Evolutionary conservation across 2,329 filamentous ascomycete genomes (phyloP).

Genomic region (Microsporum audouinii): DNA sequence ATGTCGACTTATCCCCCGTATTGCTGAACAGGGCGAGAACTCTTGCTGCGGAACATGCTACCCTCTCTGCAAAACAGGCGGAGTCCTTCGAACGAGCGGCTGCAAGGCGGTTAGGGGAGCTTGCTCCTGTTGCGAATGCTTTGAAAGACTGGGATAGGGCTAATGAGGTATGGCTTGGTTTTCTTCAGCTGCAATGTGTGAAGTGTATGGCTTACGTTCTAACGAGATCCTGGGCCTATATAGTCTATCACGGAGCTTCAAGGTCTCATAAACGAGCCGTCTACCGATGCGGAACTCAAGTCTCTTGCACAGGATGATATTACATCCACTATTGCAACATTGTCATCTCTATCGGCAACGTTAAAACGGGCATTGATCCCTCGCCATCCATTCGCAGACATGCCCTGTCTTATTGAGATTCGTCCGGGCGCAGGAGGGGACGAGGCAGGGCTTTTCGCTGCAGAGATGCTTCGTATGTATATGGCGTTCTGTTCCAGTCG

Average conservation of each 20-base stretch:
- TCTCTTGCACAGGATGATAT: conserved; percentile 58
- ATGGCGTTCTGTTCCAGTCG: conserved; percentile 59
- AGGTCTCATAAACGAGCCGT: conserved; percentile 58
- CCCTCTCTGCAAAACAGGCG: conserved; percentile 42
- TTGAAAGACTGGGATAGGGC: conserved; percentile 48
- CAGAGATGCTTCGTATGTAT: conserved; percentile 85
- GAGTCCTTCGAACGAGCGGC: conserved; percentile 44
- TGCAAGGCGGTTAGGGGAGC: conserved; percentile 48
- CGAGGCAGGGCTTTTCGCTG: conserved; percentile 83
- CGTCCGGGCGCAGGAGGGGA: conserved; percentile 83
- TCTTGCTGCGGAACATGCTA: conserved; percentile 44
- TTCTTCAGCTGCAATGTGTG: background rate
- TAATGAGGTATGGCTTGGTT: conserved; percentile 37
- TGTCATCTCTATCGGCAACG: conserved; percentile 52
- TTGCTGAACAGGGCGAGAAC: conserved; percentile 46
- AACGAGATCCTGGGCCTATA: conserved; percentile 6
- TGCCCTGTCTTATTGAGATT: conserved; percentile 86
- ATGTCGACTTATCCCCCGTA: conserved; percentile 38
- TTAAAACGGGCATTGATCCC: conserved; percentile 73
- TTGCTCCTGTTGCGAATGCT: conserved; percentile 41
- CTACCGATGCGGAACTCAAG: conserved; percentile 48
- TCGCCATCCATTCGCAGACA: conserved; percentile 74
- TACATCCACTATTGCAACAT: conserved; percentile 47
- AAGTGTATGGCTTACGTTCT: background rate
- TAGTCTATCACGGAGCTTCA: conserved; percentile 57